Percentiles rank a stretch among this genome's conserved stretches.
Evolutionary conservation across 2,329 filamentous ascomycete species (phyloP).

Genomic region (Apiospora koreana): DNA sequence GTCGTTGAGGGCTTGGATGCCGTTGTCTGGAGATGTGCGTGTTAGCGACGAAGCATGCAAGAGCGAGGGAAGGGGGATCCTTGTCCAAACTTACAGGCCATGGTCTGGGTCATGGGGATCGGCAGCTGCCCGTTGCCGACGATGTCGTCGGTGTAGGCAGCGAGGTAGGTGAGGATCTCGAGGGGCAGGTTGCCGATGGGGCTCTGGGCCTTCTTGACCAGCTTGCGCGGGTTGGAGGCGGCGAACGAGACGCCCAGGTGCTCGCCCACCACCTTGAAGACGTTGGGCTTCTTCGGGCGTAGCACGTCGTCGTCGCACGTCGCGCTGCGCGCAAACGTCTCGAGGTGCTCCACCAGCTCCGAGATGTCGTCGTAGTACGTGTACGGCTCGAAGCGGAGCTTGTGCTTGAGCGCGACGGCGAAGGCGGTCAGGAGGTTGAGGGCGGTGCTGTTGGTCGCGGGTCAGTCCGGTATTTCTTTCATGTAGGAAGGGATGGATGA

Average conservation of each 20-base stretch:
- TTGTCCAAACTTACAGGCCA: too few relatives aligned
- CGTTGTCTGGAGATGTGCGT: slow-evolving; percentile 50
- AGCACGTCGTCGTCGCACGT: slow-evolving; percentile 39
- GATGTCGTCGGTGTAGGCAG: slow-evolving; percentile 64
- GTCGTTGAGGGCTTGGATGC: slow-evolving; percentile 61
- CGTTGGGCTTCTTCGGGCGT: slow-evolving; percentile 41
- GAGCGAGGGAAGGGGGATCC: slow-evolving; percentile 52
- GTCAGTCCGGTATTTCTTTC: slow-evolving; percentile 18
- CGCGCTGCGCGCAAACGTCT: slow-evolving; percentile 69
- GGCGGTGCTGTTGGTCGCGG: slow-evolving; percentile 46
- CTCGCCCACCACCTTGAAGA: slow-evolving; percentile 68
- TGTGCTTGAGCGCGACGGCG: slow-evolving; percentile 77
- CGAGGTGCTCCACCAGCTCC: slow-evolving; percentile 69
- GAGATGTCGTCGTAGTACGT: slow-evolving; percentile 74
- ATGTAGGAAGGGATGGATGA: not conserved
- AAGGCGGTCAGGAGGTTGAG: slow-evolving; percentile 80
- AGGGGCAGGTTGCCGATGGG: slow-evolving; percentile 80
- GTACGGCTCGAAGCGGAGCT: slow-evolving; percentile 81
- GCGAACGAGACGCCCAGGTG: slow-evolving; percentile 78
- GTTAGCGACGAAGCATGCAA: slow-evolving; percentile 36
- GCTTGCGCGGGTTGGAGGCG: slow-evolving; percentile 75
- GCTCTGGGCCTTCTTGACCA: slow-evolving; percentile 70
- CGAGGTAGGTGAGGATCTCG: slow-evolving; percentile 75
- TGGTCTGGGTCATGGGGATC: slow-evolving; percentile 45
- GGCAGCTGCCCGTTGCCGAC: slow-evolving; percentile 56